Base-by-base conservation (phyloP, 257 asterid species). In the Gentiana macrophylla region DNA sequence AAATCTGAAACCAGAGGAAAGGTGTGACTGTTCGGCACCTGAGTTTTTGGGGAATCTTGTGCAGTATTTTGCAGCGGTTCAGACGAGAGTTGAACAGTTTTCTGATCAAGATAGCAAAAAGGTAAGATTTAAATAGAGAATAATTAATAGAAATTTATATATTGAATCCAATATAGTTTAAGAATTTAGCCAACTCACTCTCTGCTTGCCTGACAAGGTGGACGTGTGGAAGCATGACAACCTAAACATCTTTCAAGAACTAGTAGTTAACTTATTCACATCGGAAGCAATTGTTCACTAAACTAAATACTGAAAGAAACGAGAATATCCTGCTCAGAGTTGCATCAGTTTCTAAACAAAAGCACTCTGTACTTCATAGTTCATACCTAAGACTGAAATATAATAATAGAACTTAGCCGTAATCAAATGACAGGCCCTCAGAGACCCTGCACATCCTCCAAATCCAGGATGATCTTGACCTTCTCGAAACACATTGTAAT, bases 361-460 rank as follows among this genome's bases (percentile, higher is more conserved):
- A 70, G 65, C 72, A 67, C 74, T 75, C 62, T 66, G 56, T 37
- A 67, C 37, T 53, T 47, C 34, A 62, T 37, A 67, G 35, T 53
- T 47, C 34, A 62, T 63, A 64, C 63, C 59, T 46, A 41, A 50
- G 60, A 71, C 63, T 75, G 65, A 69, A 7, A 41, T 41, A 41
- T 41, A 7, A 41, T 41, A 41, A 41, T 65, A 56, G 32, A 70
- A 65, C 65, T 92, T 92, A 92, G 97, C 99, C 99, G 60, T 92
- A 92, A 69, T 92, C 99, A 70, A 88, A 63, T 2, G 94, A 76
- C 66, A 87, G 76, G 43, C 97, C 98, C 67, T 74, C 93, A n/a
- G 93, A 83, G 63, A 79, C 74, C 46, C 99, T 93, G 76, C 95
- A 80, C 85, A 92, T 56, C 82, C 99, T 88, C 99, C 99, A 91